These are phyloP conservation scores for Xerocomus potaroensis DNA, from an alignment of 768 basidiomycete species.

Conservation along the genomic window DNA sequence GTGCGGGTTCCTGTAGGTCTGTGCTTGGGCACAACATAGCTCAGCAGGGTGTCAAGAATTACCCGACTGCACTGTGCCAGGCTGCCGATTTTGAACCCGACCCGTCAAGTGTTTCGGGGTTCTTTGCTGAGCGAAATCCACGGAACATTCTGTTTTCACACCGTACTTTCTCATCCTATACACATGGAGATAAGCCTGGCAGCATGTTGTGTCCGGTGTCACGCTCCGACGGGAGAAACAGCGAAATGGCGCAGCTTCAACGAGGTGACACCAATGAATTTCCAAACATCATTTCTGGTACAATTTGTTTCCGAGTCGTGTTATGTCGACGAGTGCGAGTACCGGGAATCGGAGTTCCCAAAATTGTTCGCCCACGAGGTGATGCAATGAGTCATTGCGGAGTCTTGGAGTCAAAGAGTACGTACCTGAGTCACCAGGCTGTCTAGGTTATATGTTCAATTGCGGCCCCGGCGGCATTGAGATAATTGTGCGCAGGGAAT, in stretches of 20 bases:
- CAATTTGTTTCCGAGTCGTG: not conserved
- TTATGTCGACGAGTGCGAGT: not conserved
- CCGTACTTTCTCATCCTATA: not conserved
- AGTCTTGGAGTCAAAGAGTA: not conserved
- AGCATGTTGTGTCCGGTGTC: not conserved
- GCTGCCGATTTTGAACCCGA: too few species aligned
- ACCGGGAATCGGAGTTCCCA: not conserved
- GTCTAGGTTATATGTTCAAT: not conserved
- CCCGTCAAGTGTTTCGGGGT: too few species aligned
- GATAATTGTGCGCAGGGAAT: not conserved
- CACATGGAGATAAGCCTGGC: not conserved
- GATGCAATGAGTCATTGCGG: not conserved
- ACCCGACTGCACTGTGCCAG: too few species aligned
- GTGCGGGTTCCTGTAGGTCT: not conserved
- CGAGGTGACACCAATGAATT: not conserved
- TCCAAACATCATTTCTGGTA: not conserved
- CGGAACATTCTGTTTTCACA: not conserved
- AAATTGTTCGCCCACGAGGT: not conserved
- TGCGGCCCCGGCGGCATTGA: not conserved
- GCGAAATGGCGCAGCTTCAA: not conserved
- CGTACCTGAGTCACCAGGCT: not conserved
- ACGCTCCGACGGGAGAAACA: too few species aligned
- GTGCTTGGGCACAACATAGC: not conserved
- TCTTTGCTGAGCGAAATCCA: not conserved
- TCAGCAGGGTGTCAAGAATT: not conserved